Evolutionary conservation across 495 filamentous ascomycete species (phyloP), one percentile per base, ranked within the genome.

Genomic region (Penicillium silybi): DNA sequence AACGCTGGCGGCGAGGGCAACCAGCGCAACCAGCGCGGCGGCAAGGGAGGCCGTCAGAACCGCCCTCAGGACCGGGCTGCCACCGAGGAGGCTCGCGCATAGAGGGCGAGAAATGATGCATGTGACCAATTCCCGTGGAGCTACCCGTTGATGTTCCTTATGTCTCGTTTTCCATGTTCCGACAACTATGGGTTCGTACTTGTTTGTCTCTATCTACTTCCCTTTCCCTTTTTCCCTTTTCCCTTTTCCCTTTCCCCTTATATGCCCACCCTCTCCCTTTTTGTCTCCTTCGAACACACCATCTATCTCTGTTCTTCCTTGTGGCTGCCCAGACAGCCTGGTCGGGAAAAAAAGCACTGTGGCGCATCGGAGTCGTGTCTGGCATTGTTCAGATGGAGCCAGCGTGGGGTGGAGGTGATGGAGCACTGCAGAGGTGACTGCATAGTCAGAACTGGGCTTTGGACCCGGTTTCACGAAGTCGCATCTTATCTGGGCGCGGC

Each of bases 1-100:
- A 53, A 64, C n/a, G 64, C 51, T 23, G 52, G 59, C 41, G 71
- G 67, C 32, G 58, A 67, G 45, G 70, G 70, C 32, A 58, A 64
- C 43, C 63, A 73, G 47, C 62, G 71, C 43, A 67, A 65, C 52
- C 74, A 78, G 62, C 65, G 73, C 49, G 71, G 73, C 50, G 74
- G 74, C 56, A 79, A 78, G 60, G 72, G 77, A 51, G 74, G 73
- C 47, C 75, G 78, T 44, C 73, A 73, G 46, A 32, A 39, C 37
- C 73, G 71, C 58, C 72, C 70, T 41, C 68, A 69, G 58, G 68
- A 71, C 38, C 64, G 68, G 39, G 50, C 51, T 45, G 34, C 46
- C 19, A 44, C 63, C 43, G 73, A 77, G 63, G 73, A 77, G 57
- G 54, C 63, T 52, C 73, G 73, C 63, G 73, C 73, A 53, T 73